These are phyloP conservation scores for Fallopia convolvulus DNA, from an alignment of 148 eudicot species.

Conservation along the genomic window DNA sequence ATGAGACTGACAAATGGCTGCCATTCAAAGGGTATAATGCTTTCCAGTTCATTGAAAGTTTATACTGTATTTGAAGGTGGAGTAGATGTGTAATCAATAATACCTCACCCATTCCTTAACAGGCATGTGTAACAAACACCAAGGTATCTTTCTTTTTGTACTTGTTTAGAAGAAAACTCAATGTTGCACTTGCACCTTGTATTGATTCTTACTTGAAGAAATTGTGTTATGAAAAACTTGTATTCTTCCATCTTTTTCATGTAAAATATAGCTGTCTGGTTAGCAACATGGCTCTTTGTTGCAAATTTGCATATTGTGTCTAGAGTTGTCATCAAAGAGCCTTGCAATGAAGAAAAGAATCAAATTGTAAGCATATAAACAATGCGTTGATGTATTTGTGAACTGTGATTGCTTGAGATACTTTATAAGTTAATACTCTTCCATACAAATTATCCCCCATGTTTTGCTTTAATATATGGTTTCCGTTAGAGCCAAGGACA, in stretches of 20 bases:
- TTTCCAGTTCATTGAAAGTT: constrained; percentile 33
- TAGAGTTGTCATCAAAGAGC: neutral
- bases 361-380: neutral
- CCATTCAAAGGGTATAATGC: constrained; percentile 37
- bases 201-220: neutral
- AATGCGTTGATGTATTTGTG: neutral
- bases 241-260: neutral
- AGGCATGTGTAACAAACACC: neutral
- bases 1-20: constrained; percentile 36
- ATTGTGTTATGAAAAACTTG: neutral
- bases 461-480: neutral
- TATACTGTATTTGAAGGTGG: constrained; percentile 15
- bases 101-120: neutral
- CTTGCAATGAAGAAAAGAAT: neutral
- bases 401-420: too few relatives aligned
- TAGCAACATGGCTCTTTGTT: neutral
- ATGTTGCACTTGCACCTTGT: too few relatives aligned
- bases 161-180: neutral
- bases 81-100: neutral
- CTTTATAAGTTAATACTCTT: neutral
- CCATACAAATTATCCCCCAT: neutral
- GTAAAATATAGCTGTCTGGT: neutral
- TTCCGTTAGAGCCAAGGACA: neutral
- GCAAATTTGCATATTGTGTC: neutral
- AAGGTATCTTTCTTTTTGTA: neutral